Evolutionary conservation across 441 rosid species (phyloP).

Genomic region (Pelargonium myrrhifolium): DNA sequence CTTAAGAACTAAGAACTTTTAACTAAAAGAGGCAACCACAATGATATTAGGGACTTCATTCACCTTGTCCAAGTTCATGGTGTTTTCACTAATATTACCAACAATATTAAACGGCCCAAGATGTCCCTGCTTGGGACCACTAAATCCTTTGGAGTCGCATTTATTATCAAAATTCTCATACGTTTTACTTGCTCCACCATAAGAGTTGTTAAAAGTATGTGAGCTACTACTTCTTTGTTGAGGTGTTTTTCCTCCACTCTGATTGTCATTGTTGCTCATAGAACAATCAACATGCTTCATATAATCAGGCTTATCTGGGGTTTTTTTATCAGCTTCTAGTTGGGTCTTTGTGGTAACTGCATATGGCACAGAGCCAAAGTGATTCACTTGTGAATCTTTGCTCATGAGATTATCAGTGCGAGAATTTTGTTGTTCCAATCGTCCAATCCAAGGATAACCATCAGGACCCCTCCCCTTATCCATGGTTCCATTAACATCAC

Average conservation of each 20-base stretch:
- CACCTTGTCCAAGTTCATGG: constrained; percentile 32
- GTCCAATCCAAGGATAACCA: constrained; percentile 1
- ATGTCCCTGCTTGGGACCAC: constrained; percentile 24
- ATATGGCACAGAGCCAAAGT: constrained; percentile 5
- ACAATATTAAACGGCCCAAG: constrained; percentile 24
- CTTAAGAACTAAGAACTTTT: not conserved
- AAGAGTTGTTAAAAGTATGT: constrained; percentile 10
- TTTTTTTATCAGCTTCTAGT: constrained; percentile 5
- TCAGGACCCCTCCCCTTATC: not conserved
- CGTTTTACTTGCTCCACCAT: constrained; percentile 18
- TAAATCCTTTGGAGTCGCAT: constrained; percentile 21
- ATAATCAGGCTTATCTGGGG: not conserved
- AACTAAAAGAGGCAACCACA: not conserved
- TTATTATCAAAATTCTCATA: constrained; percentile 19
- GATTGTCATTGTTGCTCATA: not conserved
- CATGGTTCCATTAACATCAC: constrained; percentile 3
- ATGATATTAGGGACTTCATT: constrained; percentile 7
- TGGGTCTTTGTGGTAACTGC: constrained; percentile 8
- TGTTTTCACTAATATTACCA: constrained; percentile 23
- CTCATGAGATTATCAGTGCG: not conserved
- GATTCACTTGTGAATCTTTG: constrained; percentile 13
- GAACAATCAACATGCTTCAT: not conserved
- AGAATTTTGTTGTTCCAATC: constrained; percentile 1
- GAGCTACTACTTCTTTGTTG: constrained; percentile 1
- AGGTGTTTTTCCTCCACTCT: not conserved